Conservation (phyloP, 2,329 filamentous ascomycete species). For the Xylariales sp. region DNA sequence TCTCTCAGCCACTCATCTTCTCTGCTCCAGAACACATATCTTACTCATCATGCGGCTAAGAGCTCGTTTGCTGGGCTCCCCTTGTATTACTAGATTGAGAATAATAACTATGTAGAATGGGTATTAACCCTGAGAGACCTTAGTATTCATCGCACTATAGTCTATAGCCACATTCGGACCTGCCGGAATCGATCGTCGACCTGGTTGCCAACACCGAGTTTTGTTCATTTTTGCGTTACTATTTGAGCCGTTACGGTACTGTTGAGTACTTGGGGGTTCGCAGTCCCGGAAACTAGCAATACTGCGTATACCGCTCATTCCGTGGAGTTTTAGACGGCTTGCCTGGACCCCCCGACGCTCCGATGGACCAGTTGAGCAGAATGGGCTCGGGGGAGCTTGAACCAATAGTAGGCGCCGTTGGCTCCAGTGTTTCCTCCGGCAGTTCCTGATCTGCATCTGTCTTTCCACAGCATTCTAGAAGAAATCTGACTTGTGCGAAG, state of each 20-base stretch:
- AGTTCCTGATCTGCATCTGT: constrained; percentile 32
- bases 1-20: constrained; percentile 32
- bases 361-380: constrained; percentile 14
- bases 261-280: neutral
- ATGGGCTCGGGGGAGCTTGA: constrained; percentile 13
- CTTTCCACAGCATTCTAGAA: constrained; percentile 35
- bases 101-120: too few relatives aligned
- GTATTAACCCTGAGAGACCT: constrained; percentile 6
- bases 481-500: constrained; percentile 1
- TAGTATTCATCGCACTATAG: neutral
- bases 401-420: constrained; percentile 25
- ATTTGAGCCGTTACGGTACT: neutral
- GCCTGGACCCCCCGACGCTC: constrained; percentile 23
- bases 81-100: constrained; percentile 13
- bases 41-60: constrained; percentile 39
- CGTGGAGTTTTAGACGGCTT: constrained; percentile 5
- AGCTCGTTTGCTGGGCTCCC: constrained; percentile 9
- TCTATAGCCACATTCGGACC: constrained; percentile 7
- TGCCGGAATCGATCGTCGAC: constrained; percentile 11
- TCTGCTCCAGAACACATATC: constrained; percentile 24
- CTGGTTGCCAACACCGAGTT: neutral
- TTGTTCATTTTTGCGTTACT: neutral
- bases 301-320: constrained; percentile 18
- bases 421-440: constrained; percentile 23
- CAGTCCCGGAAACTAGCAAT: constrained; percentile 11